phyloP scores from a whole-genome alignment of 768 basidiomycete genomes.

The Xanthoconium stramineum region DNA sequence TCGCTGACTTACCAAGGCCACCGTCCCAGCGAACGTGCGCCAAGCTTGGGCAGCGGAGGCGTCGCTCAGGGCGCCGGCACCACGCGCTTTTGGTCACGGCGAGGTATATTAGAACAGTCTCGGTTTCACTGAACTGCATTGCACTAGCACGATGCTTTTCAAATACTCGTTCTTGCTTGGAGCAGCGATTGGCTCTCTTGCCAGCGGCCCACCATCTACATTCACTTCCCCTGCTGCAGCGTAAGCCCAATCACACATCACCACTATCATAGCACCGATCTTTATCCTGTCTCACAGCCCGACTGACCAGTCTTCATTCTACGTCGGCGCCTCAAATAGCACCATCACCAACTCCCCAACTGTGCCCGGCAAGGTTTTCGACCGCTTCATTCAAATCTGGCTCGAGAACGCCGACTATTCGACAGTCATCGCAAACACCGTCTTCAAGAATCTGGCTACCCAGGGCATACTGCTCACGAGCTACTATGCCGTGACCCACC shows the following conservation, averaged over 20 bases:
- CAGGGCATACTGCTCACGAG: conserved; percentile 48
- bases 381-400: conserved; percentile 54
- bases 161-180: conserved; percentile 11
- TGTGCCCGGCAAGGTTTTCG: conserved; percentile 42
- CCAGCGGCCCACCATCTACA: conserved; percentile 12
- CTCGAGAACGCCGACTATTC: conserved; percentile 57
- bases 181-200: conserved; percentile 11
- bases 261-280: background rate
- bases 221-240: conserved; percentile 29
- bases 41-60: no score
- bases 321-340: conserved; percentile 39
- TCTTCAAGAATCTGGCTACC: conserved; percentile 38
- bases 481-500: conserved; percentile 50
- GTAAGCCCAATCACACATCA: conserved; percentile 12
- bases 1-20: no score
- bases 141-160: conserved; percentile 6
- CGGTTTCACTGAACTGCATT: no score
- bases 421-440: background rate
- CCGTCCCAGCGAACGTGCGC: no score
- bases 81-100: no score
- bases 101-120: no score
- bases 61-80: background rate
- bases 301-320: conserved; percentile 33
- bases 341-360: conserved; percentile 38
- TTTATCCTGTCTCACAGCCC: conserved; percentile 14